A percentile compares a stretch with the other conserved stretches of the same genome.
Conservation (phyloP, 2,329 filamentous ascomycete species). For the Alternaria consortialis region DNA sequence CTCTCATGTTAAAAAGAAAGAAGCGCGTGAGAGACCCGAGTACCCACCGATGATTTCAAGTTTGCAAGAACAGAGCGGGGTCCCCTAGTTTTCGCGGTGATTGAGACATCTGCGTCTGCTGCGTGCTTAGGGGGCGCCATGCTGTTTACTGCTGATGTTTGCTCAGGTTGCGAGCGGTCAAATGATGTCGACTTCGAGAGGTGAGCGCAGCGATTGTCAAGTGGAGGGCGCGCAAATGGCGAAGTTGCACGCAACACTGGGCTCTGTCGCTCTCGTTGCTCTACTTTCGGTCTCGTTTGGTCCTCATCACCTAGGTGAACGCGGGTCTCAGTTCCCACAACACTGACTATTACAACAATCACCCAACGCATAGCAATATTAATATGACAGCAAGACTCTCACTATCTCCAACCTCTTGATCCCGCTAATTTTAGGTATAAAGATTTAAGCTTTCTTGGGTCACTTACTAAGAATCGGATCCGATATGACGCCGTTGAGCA, state of each 20-base stretch:
- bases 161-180: neutral
- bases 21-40: neutral
- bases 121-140: constrained; percentile 7
- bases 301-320: constrained; percentile 9
- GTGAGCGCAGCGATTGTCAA: neutral
- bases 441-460: neutral
- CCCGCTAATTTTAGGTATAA: neutral
- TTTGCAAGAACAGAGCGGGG: neutral
- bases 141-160: neutral
- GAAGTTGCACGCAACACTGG: neutral
- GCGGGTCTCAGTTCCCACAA: constrained; percentile 3
- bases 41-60: constrained; percentile 13
- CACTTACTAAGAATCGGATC: constrained; percentile 2
- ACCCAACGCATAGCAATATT: constrained; percentile 2
- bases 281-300: neutral
- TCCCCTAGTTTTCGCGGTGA: neutral
- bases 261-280: neutral
- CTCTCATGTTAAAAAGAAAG: constrained; percentile 3
- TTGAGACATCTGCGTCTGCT: neutral
- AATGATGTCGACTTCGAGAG: neutral
- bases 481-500: neutral
- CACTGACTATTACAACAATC: constrained; percentile 8
- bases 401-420: neutral
- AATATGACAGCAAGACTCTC: neutral
- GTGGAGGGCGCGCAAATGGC: neutral